Evolutionary conservation across 2,329 filamentous ascomycete genomes (phyloP).

Genomic region (Pseudocercospora fuligena): DNA sequence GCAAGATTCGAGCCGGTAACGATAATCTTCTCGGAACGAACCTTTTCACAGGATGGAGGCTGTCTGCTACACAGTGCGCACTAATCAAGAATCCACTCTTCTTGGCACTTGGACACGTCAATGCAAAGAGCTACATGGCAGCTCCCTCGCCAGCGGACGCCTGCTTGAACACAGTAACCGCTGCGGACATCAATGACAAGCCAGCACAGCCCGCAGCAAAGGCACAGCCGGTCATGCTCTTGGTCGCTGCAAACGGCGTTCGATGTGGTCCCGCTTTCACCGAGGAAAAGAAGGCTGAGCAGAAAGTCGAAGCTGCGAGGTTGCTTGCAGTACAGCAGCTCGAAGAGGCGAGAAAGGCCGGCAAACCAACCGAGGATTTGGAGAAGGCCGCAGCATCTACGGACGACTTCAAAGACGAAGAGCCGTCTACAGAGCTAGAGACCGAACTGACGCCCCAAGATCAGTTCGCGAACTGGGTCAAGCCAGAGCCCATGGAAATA

Average conservation of each 20-base stretch:
- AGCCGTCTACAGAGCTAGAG: not conserved
- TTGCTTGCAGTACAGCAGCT: too few species aligned
- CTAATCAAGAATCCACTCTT: not conserved
- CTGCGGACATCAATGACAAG: not conserved
- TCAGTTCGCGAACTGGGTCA: not conserved
- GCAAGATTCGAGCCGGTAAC: not conserved
- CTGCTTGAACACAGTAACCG: not conserved
- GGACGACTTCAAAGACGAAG: not conserved
- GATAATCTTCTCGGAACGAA: not conserved
- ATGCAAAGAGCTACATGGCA: not conserved
- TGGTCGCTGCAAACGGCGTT: conserved; percentile 3
- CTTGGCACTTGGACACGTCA: conserved; percentile 2
- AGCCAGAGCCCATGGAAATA: too few species aligned
- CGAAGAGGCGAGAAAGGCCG: too few species aligned
- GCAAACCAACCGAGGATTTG: too few species aligned
- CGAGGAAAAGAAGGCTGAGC: too few species aligned
- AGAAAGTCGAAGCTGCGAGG: too few species aligned
- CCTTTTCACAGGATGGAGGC: conserved; percentile 6
- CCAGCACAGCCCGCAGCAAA: not conserved
- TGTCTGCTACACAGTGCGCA: not conserved
- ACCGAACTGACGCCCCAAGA: not conserved
- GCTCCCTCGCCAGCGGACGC: not conserved
- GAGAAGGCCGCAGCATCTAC: too few species aligned
- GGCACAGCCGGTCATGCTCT: not conserved
- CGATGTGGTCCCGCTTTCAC: not conserved